Evolutionary conservation across 108 stramenopile genomes (phyloP), one percentile per base, ranked within the genome.

Genomic region (Discostella stelligeroides): DNA sequence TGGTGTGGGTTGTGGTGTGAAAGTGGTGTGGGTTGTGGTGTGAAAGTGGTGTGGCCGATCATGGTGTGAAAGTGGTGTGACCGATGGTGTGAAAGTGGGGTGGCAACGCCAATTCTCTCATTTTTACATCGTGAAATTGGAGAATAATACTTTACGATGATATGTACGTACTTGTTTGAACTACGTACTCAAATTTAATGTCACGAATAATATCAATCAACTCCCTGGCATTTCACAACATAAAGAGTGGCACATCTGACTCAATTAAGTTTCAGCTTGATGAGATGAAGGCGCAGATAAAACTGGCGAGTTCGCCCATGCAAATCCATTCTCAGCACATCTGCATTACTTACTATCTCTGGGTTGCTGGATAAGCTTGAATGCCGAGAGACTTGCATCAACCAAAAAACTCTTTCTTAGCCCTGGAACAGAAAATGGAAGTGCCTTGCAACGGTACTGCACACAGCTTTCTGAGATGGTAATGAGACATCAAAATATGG

Each of bases 321-420:
- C 79, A 27, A 80, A 85, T 50, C 72, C 74, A 25, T 18, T 25
- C 1, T 13, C 56, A 41, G 51, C 9, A 3, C 25, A 25, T 41
- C 25, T 80, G 8, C 70, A 60, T 47, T 20, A 49, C 21, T 70
- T 59, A 27, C 40, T 49, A 20, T 67, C 73, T 14, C 67, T 80
- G 20, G 66, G 61, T 29, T 37, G 29, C 24, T 80, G 68, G 60
- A 23, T 74, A 3, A 49, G 47, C 23, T 21, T 79, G 43, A 56
- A 70, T 24, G 14, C 23, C 11, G 57, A 70, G 14, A 17, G n/a
- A 28, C 46, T 80, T 20, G 47, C 7, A 46, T 0, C 2, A 47
- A 60, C 34, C 12, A 55, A 75, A 47, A 55, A 43, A 48, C 41
- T 82, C 13, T 76, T 82, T 48, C 30, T 72, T 13, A 45, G 4